These are phyloP conservation scores for Mycena citricolor DNA, from an alignment of 1,284 basidiomycete species.

Conservation along the genomic window DNA sequence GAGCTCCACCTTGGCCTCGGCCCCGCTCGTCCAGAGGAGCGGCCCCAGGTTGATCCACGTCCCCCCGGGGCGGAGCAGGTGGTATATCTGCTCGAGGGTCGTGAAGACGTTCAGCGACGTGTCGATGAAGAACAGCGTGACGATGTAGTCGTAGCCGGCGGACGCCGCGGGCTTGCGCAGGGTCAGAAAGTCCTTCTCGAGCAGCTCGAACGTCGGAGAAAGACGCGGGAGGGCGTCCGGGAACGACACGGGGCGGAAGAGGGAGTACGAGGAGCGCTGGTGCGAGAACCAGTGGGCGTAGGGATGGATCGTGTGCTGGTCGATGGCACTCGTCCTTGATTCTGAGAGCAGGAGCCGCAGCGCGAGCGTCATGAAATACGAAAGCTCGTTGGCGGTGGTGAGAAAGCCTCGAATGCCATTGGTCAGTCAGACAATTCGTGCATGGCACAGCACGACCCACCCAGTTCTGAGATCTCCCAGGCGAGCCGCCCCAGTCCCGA, in stretches of 20 bases:
- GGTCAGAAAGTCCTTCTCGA: slow-evolving; percentile 55
- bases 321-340: slow-evolving; percentile 35
- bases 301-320: slow-evolving; percentile 55
- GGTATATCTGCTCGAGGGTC: slow-evolving; percentile 52
- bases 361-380: slow-evolving; percentile 62
- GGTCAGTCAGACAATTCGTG: background rate
- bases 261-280: slow-evolving; percentile 47
- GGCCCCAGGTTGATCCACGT: slow-evolving; percentile 71
- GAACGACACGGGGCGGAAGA: slow-evolving; percentile 53
- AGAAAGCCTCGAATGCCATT: slow-evolving; percentile 39
- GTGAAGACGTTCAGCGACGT: slow-evolving; percentile 60
- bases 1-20: slow-evolving; percentile 54
- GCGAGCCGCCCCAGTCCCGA: slow-evolving; percentile 62
- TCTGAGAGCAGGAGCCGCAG: slow-evolving; percentile 56
- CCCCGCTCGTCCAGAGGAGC: slow-evolving; percentile 59
- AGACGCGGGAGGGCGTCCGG: slow-evolving; percentile 60
- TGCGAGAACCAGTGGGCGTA: slow-evolving; percentile 71
- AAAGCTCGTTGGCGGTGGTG: slow-evolving; percentile 59
- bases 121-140: slow-evolving; percentile 72
- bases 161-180: slow-evolving; percentile 26
- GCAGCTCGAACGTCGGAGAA: slow-evolving; percentile 39
- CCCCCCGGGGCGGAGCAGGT: slow-evolving; percentile 55
- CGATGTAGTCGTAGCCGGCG: slow-evolving; percentile 53
- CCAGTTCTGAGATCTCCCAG: slow-evolving; percentile 63
- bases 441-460: slow-evolving; percentile 32